Evolutionary conservation across 2,329 filamentous ascomycete species (phyloP), one percentile per base, ranked within the genome.

Genomic region (Hypoxylon sp.): DNA sequence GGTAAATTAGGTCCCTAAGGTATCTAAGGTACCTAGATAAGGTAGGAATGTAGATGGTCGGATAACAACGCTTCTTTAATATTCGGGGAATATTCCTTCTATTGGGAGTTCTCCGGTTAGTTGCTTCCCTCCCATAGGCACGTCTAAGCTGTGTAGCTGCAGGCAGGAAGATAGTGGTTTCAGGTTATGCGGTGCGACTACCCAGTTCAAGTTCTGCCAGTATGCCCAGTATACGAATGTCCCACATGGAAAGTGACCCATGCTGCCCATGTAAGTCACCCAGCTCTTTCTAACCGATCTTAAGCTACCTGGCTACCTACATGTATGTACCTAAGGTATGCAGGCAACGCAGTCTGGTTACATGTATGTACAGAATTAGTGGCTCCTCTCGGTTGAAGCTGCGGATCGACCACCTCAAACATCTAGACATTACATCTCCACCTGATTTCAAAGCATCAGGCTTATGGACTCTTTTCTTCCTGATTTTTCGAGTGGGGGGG

Each of bases 141-240:
- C 9, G 34, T 46, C 34, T 45, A 9, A 23, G 19, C 30, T 47
- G 48, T 9, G 19, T 43, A 47, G 59, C 65, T 68, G 62, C 55
- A 60, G 63, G 66, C 7, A 63, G 63, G 16, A 61, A n/a, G 53
- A 58, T 61, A 29, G 63, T 12, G n/a, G 70, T 71, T 71, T 71
- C 70, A 71, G 70, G 70, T 71, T 53, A 71, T 71, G 70, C 65
- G 55, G 69, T 70, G 61, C 47, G 16, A 69, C 64, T 25, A 58
- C 43, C 25, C 50, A 63, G 52, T 55, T n/a, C n/a, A n/a, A n/a
- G n/a, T n/a, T n/a, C 54, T 34, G 30, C 23, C 50, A 62, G 51
- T 60, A 59, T 52, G 23, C 43, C 23, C 50, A 62, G 51, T 60
- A 59, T 52, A 29, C 43, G 53, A 47, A 58, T 43, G 53, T 51